phyloP scores from a whole-genome alignment of 768 basidiomycete genomes.

The Mrakia hoshinonis region DNA sequence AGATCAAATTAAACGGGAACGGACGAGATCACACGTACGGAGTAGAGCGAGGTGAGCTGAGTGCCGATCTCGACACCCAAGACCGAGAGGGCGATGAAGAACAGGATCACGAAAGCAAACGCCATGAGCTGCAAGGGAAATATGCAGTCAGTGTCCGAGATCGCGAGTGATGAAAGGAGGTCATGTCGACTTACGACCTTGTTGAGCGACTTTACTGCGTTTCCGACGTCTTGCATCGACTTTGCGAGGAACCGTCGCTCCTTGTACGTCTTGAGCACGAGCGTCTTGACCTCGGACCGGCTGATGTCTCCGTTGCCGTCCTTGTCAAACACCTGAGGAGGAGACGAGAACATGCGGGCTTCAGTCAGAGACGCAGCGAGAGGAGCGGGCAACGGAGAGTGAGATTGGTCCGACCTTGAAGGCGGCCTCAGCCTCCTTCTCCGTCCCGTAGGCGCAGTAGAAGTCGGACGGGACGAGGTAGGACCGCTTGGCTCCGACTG shows the following conservation, averaged over 20 bases:
- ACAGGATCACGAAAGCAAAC: slow-evolving; percentile 56
- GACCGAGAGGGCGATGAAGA: slow-evolving; percentile 62
- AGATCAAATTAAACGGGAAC: not conserved
- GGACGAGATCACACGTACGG: not conserved
- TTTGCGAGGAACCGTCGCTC: slow-evolving; percentile 67
- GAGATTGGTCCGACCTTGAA: slow-evolving; percentile 45
- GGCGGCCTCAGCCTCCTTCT: slow-evolving; percentile 53
- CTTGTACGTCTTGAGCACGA: slow-evolving; percentile 62
- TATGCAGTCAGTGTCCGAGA: too few relatives aligned
- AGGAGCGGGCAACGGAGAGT: slow-evolving; percentile 25
- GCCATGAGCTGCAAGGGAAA: too few relatives aligned
- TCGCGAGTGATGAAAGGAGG: too few relatives aligned
- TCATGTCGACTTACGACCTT: too few relatives aligned
- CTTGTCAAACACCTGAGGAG: slow-evolving; percentile 38
- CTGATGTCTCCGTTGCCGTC: slow-evolving; percentile 71
- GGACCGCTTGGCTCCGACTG: slow-evolving; percentile 45
- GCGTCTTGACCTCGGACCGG: slow-evolving; percentile 63
- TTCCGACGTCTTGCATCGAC: slow-evolving; percentile 60
- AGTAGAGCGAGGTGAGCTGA: slow-evolving; percentile 42
- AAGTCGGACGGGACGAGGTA: slow-evolving; percentile 64
- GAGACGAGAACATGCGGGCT: slow-evolving; percentile 40
- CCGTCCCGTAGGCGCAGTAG: slow-evolving; percentile 56
- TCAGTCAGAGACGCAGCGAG: not conserved
- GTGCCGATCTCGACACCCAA: slow-evolving; percentile 60
- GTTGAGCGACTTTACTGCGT: too few relatives aligned